These are phyloP conservation scores for Phytophthora ohioensis DNA, from an alignment of 352 stramenopile species.

Conservation along the genomic window DNA sequence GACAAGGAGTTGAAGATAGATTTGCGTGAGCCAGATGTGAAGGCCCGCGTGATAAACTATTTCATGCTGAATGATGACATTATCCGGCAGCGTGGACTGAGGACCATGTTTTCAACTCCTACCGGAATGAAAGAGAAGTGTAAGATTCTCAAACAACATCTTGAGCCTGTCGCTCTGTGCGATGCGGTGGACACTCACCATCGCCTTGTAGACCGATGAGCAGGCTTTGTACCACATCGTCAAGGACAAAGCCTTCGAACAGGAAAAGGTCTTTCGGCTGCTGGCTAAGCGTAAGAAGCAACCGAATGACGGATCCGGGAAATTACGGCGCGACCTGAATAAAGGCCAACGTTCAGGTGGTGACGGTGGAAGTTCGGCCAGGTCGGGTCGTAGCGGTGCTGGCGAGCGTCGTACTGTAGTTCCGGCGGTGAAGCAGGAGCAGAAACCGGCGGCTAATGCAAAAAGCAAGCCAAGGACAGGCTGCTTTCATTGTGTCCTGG, in stretches of 20 bases:
- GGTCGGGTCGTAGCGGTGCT: too few species aligned
- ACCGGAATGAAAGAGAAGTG: constrained; percentile 21
- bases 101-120: constrained; percentile 17
- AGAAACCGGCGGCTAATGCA: neutral
- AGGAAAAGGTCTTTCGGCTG: constrained; percentile 25
- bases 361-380: neutral
- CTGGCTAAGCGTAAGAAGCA: constrained; percentile 7
- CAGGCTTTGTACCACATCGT: constrained; percentile 20
- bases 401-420: neutral
- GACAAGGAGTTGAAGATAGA: constrained; percentile 11
- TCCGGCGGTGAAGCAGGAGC: neutral
- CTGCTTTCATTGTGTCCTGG: constrained; percentile 20
- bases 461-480: constrained; percentile 14
- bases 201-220: constrained; percentile 12
- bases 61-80: constrained; percentile 34
- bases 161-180: constrained; percentile 10
- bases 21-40: constrained; percentile 36
- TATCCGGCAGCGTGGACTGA: constrained; percentile 29
- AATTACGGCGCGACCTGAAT: neutral
- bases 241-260: constrained; percentile 33
- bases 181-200: constrained; percentile 21
- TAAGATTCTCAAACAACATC: constrained; percentile 14
- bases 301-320: neutral
- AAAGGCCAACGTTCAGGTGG: neutral
- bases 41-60: constrained; percentile 33